These are phyloP conservation scores for Plasmodium ovale DNA, from an alignment of 169 alveolate species.

Conservation along the genomic window DNA sequence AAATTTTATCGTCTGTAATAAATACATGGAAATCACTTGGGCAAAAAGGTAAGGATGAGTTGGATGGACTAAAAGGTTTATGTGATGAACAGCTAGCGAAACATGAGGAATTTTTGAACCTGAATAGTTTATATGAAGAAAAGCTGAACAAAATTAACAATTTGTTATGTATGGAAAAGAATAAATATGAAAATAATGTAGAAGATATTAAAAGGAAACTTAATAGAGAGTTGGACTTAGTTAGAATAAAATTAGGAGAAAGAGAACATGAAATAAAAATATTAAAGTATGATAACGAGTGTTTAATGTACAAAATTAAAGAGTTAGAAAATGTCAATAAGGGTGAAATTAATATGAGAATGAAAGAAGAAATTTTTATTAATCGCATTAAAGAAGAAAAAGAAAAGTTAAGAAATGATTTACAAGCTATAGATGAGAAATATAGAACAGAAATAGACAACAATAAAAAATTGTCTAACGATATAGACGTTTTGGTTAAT, in stretches of 20 bases:
- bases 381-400: conserved; percentile 24
- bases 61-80: conserved; percentile 10
- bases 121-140: conserved; percentile 39
- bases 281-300: conserved; percentile 5
- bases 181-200: conserved; percentile 34
- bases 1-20: conserved; percentile 16
- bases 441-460: conserved; percentile 3
- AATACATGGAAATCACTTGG: conserved; percentile 64
- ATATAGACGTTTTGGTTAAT: not conserved
- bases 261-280: conserved; percentile 18
- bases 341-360: conserved; percentile 2
- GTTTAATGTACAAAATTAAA: not conserved
- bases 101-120: conserved; percentile 47
- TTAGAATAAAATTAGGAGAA: conserved; percentile 3
- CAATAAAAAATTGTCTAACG: conserved; percentile 26
- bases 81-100: conserved; percentile 53
- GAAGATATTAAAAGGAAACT: conserved; percentile 21
- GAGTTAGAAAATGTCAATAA: conserved; percentile 9
- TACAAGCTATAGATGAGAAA: conserved; percentile 4
- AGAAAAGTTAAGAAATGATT: conserved; percentile 17
- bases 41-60: conserved; percentile 42
- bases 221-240: not conserved
- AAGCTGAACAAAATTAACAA: conserved; percentile 21
- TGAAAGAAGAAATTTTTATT: conserved; percentile 52
- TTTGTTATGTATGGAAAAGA: conserved; percentile 3